Evolutionary conservation across 345 rosid species (phyloP), one percentile per base, ranked within the genome.

Genomic region (Turnera subulata): DNA sequence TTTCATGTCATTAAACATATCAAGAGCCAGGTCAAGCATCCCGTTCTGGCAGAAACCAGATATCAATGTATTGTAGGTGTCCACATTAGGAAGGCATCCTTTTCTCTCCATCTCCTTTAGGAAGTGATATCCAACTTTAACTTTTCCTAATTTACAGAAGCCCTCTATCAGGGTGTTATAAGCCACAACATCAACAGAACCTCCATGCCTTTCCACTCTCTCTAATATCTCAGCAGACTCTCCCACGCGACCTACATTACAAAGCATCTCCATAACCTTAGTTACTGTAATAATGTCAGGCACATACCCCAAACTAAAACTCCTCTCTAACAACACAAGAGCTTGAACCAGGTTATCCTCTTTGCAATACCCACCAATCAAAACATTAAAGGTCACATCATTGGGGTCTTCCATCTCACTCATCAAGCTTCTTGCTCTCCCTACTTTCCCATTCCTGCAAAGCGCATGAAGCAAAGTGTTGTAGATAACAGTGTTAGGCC

Each of bases 351-450:
- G 68, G 64, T 84, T 82, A 42, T 64, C 72, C 47, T 89, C 93
- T 56, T 76, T 80, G 70, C 91, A 89, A 43, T 82, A 89, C 1
- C 78, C 82, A 32, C 88, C 82, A 64, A 89, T 84, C 83, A 92
- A 68, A 50, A 86, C 58, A 70, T 83, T 92, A 62, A 83, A 89
- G 54, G 93, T 86, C 9, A 80, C 89, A 56, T 75, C 86, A 72
- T 80, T 80, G 3, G 91, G 93, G 18, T 82, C 75, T 32, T 78
- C 70, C 64, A 92, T 78, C 50, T 84, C 91, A 68, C 69, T 76
- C 89, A 89, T 79, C 58, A 89, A 78, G 70, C 93, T 89, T 75
- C 86, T 81, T 5, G 95, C 91, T 73, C 95, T 82, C 53, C 95
- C 96, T 2, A 83, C 80, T 73, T 92, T 92, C 19, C 76, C 89